Evolutionary conservation across 805 yeast genomes (phyloP).

Genomic region (Candida parachauliodes): DNA sequence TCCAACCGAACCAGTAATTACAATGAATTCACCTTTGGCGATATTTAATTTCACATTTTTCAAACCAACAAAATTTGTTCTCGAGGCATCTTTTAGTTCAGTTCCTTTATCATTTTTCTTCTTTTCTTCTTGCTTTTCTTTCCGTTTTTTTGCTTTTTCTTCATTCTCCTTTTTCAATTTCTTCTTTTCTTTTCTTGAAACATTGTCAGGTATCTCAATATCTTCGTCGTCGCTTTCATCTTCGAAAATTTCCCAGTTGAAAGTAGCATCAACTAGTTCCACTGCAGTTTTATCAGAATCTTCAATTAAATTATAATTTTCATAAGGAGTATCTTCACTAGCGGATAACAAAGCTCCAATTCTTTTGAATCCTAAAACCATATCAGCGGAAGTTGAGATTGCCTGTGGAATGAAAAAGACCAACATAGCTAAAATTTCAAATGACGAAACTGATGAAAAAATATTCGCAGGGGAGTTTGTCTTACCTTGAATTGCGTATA

Average conservation of each 20-base stretch:
- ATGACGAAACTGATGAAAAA: constrained; percentile 64
- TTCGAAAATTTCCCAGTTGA: constrained; percentile 57
- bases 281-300: constrained; percentile 31
- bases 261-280: constrained; percentile 48
- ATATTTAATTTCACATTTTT: constrained; percentile 49
- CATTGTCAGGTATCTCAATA: constrained; percentile 12
- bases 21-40: constrained; percentile 64
- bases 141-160: constrained; percentile 8
- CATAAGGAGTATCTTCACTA: constrained; percentile 27
- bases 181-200: constrained; percentile 21
- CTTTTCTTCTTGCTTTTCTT: constrained; percentile 6
- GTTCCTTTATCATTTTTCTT: constrained; percentile 6
- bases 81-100: constrained; percentile 4
- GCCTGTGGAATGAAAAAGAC: constrained; percentile 65
- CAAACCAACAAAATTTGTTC: constrained; percentile 39
- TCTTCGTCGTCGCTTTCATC: constrained; percentile 13
- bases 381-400: constrained; percentile 62
- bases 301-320: constrained; percentile 5
- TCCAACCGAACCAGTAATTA: constrained; percentile 78
- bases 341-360: constrained; percentile 48
- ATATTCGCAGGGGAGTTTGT: constrained; percentile 49
- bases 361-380: constrained; percentile 55
- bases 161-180: constrained; percentile 8
- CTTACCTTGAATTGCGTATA: constrained; percentile 23
- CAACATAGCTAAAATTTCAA: constrained; percentile 54